Percentiles rank a stretch among this genome's conserved stretches.
Evolutionary conservation across 2,329 filamentous ascomycete species (phyloP).

Genomic region (Aspergillus sp.): DNA sequence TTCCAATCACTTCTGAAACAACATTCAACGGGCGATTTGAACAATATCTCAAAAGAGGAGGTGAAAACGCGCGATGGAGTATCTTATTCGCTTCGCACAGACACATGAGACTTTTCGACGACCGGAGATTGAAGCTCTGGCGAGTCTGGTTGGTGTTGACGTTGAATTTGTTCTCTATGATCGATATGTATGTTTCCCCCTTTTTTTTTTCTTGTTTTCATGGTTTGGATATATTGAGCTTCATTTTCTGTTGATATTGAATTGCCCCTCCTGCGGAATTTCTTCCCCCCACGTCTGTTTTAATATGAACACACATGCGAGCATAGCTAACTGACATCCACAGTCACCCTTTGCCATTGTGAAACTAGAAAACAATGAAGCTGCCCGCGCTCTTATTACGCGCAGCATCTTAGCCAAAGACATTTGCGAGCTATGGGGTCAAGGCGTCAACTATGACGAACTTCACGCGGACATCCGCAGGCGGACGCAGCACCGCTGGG

Average conservation of each 20-base stretch:
- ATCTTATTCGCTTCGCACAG: conserved; percentile 82
- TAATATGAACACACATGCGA: conserved; percentile 3
- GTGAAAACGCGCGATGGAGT: conserved; percentile 49
- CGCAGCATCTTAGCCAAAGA: conserved; percentile 75
- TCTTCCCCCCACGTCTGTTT: conserved; percentile 3
- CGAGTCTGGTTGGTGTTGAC: conserved; percentile 56
- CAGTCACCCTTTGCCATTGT: conserved; percentile 84
- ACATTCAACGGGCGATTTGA: neutral
- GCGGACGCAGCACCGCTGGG: conserved; percentile 58
- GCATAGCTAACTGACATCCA: conserved; percentile 4
- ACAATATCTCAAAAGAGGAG: neutral
- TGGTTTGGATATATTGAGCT: neutral
- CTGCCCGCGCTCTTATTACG: conserved; percentile 58
- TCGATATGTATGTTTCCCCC: conserved; percentile 57
- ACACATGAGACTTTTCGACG: conserved; percentile 82
- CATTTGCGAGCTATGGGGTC: conserved; percentile 85
- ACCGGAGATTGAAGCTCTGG: conserved; percentile 75
- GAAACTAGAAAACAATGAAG: conserved; percentile 54
- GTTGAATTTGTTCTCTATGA: conserved; percentile 69
- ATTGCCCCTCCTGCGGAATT: conserved; percentile 1
- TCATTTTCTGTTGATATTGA: conserved; percentile 1
- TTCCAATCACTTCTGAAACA: no score
- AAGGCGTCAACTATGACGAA: conserved; percentile 55
- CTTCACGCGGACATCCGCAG: conserved; percentile 59
- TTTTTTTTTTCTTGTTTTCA: neutral